phyloP scores from a whole-genome alignment of 345 rosid genomes.

The Lepidium didymum region DNA sequence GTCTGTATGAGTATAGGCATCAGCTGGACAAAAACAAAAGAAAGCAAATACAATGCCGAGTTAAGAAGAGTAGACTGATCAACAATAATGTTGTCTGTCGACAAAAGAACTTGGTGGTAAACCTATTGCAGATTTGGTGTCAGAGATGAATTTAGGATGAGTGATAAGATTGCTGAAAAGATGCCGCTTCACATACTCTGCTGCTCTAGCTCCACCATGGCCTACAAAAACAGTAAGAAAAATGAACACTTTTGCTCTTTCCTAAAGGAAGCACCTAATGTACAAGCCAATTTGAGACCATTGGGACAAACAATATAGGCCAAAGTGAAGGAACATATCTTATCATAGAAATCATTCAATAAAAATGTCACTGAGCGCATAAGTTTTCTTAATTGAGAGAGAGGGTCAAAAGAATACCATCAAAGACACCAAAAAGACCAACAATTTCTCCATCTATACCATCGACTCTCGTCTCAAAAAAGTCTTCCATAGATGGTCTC shows the following conservation, averaged over 20 bases:
- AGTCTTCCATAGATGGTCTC: constrained; percentile 98
- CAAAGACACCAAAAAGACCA: constrained; percentile 97
- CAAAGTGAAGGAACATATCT: neutral
- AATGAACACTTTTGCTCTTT: neutral
- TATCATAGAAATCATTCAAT: neutral
- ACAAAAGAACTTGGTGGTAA: constrained; percentile 15
- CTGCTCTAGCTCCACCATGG: constrained; percentile 98
- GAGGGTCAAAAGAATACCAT: constrained; percentile 43
- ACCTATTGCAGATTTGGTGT: constrained; percentile 97
- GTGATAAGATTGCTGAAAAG: constrained; percentile 90
- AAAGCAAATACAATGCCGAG: neutral
- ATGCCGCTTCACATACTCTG: constrained; percentile 89
- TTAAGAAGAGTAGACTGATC: neutral
- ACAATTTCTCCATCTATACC: constrained; percentile 92
- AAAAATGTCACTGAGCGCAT: neutral
- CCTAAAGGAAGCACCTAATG: neutral
- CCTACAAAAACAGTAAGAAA: constrained; percentile 37
- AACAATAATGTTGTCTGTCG: neutral
- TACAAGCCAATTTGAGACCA: neutral
- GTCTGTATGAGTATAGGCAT: constrained; percentile 87
- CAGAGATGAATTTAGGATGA: constrained; percentile 93
- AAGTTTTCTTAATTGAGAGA: neutral
- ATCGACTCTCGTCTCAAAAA: constrained; percentile 88
- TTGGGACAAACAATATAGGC: neutral
- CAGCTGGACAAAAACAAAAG: constrained; percentile 43